Conservation (phyloP, 2,329 filamentous ascomycete species). For the Uncinocarpus reesii region DNA sequence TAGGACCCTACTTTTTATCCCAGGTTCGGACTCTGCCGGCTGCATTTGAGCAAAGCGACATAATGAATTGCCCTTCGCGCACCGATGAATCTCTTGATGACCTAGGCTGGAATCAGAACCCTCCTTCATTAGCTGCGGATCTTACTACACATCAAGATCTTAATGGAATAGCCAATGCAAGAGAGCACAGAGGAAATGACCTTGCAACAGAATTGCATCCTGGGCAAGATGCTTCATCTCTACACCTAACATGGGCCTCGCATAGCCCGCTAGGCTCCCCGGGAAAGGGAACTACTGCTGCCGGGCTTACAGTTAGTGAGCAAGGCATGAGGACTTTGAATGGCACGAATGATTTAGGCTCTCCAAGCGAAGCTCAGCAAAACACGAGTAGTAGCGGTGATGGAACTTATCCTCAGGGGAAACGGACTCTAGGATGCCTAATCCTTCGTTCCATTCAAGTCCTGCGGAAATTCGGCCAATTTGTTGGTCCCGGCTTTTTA, state of each 20-base stretch:
- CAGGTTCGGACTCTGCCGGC: no score
- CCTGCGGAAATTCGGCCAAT: slow-evolving; percentile 34
- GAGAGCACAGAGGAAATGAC: slow-evolving; percentile 41
- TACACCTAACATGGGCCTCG: no score
- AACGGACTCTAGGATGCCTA: neutral
- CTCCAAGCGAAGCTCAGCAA: neutral
- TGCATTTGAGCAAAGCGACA: neutral
- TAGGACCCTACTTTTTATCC: no score
- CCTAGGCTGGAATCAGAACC: slow-evolving; percentile 52
- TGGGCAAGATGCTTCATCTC: slow-evolving; percentile 21
- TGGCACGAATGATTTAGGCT: neutral
- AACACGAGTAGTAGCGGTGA: neutral
- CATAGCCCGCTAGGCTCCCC: neutral
- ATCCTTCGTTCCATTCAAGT: slow-evolving; percentile 13
- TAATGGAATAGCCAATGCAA: slow-evolving; percentile 50
- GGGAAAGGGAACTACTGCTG: neutral
- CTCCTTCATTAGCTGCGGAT: slow-evolving; percentile 47
- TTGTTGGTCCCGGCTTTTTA: slow-evolving; percentile 41
- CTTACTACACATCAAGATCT: slow-evolving; percentile 53
- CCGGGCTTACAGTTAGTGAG: slow-evolving; percentile 3
- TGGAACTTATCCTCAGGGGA: neutral
- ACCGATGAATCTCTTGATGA: slow-evolving; percentile 47
- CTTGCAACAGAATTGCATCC: slow-evolving; percentile 24
- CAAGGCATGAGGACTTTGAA: neutral
- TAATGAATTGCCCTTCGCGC: slow-evolving; percentile 57